Evolutionary conservation across 192 early-diverging fungal genomes (phyloP), one percentile per base, ranked within the genome.

Genomic region (Dissophora globulifera): DNA sequence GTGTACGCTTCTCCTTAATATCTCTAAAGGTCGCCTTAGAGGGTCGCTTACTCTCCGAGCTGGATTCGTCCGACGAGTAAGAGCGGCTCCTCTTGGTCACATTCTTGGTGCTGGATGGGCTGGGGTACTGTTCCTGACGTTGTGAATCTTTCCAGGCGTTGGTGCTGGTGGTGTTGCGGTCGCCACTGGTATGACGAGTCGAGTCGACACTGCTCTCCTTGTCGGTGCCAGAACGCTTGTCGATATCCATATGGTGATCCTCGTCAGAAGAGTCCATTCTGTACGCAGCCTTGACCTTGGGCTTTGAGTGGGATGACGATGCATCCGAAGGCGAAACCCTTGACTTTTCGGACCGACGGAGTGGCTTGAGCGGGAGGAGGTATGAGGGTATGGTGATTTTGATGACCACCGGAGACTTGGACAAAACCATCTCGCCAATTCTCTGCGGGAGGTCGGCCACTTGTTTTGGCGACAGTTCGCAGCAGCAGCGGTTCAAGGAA

Each of bases 321-420:
- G 19, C 5, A 22, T 42, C 20, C n/a, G n/a, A n/a, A 30, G 38
- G 10, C 31, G 47, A 50, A 19, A 29, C 3, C 30, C 50, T 58
- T 13, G 55, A 4, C 49, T 43, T 29, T 25, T 65, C 53, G 57
- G 49, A 27, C 25, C 23, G 43, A 26, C 11, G 46, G 11, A 22
- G 26, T 9, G 47, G 47, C 16, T 62, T 62, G 19, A 69, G 25
- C 3, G 67, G 67, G 25, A 61, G 50, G 10, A 69, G 33, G 32
- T 53, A 43, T 9, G 67, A 46, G 57, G 70, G 70, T 52, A 75
- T 75, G 48, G 27, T 65, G 54, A 75, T 75, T 38, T 57, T 75
- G 50, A 75, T 46, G 22, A 75, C 57, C 4, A 64, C 56, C 12
- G 70, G 70, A 3, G 40, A 41, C 3, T 50, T 58, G 25, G 70